Evolutionary conservation across 805 yeast species (phyloP).

Genomic region (Starmerella vaccinii): DNA sequence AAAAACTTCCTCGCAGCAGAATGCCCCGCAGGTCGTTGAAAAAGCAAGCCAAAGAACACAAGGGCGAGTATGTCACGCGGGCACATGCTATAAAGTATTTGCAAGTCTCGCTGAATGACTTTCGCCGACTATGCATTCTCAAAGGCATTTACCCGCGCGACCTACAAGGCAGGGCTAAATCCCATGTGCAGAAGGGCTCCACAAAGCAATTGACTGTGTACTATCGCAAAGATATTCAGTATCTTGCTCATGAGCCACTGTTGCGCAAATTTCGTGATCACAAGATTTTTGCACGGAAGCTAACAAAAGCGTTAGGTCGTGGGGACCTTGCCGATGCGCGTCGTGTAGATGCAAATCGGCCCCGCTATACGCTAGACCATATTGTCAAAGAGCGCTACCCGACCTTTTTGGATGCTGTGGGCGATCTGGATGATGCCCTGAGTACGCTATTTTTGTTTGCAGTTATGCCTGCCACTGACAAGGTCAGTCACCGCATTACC

Average conservation of each 20-base stretch:
- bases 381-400: conserved; percentile 94
- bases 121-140: conserved; percentile 86
- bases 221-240: conserved; percentile 87
- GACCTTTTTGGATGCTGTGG: conserved; percentile 77
- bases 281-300: conserved; percentile 84
- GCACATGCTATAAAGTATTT: conserved; percentile 87
- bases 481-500: conserved; percentile 69
- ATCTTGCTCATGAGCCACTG: conserved; percentile 89
- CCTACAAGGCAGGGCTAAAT: conserved; percentile 78
- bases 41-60: conserved; percentile 7
- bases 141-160: conserved; percentile 91
- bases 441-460: conserved; percentile 91
- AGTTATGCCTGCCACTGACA: conserved; percentile 87
- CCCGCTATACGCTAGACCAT: conserved; percentile 77
- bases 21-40: conserved; percentile 4
- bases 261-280: conserved; percentile 86
- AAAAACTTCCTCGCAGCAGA: neutral
- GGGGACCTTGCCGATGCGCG: conserved; percentile 88
- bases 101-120: conserved; percentile 91
- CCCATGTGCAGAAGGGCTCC: conserved; percentile 96
- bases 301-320: conserved; percentile 79
- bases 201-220: conserved; percentile 93
- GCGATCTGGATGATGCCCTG: conserved; percentile 91
- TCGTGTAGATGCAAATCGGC: conserved; percentile 68
- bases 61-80: conserved; percentile 61